Evolutionary conservation across 2,329 filamentous ascomycete genomes (phyloP).

Genomic region (Penicillium janthinellum): DNA sequence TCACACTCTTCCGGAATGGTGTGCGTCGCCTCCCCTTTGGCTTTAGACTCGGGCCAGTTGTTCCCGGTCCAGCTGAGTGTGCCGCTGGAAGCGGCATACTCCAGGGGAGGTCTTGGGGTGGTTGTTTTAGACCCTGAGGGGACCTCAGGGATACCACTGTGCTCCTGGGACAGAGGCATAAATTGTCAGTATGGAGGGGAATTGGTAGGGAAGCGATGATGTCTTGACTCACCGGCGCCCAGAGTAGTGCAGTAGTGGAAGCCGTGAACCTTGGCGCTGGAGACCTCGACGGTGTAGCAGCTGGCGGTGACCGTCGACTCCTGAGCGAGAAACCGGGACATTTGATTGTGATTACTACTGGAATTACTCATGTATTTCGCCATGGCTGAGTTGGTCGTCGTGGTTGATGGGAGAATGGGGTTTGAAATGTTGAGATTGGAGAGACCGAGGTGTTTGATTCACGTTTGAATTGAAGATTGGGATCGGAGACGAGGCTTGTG

Average conservation of each 20-base stretch:
- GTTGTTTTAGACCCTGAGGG: constrained; percentile 82
- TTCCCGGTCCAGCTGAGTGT: constrained; percentile 47
- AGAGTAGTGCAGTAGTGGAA: constrained; percentile 96
- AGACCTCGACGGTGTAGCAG: constrained; percentile 80
- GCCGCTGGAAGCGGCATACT: constrained; percentile 68
- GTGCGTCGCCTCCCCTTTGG: constrained; percentile 86
- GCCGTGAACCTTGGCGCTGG: constrained; percentile 70
- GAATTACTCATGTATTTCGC: constrained; percentile 64
- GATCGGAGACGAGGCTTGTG: background rate
- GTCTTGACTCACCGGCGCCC: constrained; percentile 66
- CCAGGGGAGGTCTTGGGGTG: constrained; percentile 86
- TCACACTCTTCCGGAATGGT: constrained; percentile 99
- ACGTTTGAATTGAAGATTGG: constrained; percentile 2
- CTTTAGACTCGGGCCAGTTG: constrained; percentile 54
- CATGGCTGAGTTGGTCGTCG: constrained; percentile 28
- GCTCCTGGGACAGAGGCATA: constrained; percentile 57
- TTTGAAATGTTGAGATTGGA: background rate
- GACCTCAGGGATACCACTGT: constrained; percentile 95
- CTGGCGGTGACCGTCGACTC: constrained; percentile 75
- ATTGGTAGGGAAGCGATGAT: background rate
- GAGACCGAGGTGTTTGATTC: background rate
- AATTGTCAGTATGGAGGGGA: constrained; percentile 2
- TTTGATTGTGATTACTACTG: constrained; percentile 66
- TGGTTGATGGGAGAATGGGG: constrained; percentile 8
- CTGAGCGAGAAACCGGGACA: constrained; percentile 61